Evolutionary conservation across 2,329 filamentous ascomycete species (phyloP).

Genomic region (Pestalotiopsis sp.): DNA sequence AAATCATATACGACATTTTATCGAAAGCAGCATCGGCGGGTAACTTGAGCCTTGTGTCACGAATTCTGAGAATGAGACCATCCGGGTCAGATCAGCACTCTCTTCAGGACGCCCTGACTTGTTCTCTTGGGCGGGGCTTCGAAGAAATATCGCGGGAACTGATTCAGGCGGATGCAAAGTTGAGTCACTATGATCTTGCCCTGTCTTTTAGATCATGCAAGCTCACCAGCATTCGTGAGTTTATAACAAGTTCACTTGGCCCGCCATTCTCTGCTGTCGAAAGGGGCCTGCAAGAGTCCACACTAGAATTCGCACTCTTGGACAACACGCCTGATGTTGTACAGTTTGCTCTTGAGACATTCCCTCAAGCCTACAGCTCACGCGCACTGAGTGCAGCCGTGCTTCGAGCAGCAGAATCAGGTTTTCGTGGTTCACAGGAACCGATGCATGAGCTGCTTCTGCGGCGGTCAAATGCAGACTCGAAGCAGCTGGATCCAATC

Average conservation of each 20-base stretch:
- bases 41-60: background rate
- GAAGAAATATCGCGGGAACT: background rate
- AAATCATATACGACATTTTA: background rate
- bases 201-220: background rate
- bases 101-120: background rate
- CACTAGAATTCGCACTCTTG: background rate
- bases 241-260: background rate
- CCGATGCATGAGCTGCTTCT: background rate
- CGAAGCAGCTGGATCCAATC: background rate
- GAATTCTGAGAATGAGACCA: background rate
- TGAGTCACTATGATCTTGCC: background rate
- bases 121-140: background rate
- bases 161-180: background rate
- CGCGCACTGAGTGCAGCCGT: background rate
- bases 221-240: background rate
- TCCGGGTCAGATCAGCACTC: background rate
- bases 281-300: background rate
- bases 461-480: background rate
- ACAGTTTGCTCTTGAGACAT: background rate
- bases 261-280: background rate
- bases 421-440: background rate
- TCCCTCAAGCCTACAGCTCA: background rate
- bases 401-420: background rate
- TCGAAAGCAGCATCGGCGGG: background rate
- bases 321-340: background rate